phyloP scores from a whole-genome alignment of 2,329 filamentous ascomycete genomes.

The Clonostachys chloroleuca region DNA sequence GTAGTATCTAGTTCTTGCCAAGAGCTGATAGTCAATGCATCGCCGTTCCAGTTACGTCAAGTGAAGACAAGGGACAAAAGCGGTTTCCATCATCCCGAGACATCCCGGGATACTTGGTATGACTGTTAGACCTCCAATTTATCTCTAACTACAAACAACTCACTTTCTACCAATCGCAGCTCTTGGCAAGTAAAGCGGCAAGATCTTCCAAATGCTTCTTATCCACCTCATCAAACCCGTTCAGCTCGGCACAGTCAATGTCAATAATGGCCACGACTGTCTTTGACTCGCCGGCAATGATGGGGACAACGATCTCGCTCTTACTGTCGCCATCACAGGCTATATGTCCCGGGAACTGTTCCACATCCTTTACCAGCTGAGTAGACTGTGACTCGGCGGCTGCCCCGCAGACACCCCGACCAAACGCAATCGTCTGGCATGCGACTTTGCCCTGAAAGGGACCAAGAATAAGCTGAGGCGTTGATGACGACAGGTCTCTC shows the following conservation, averaged over 20 bases:
- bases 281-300: conserved; percentile 35
- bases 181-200: conserved; percentile 50
- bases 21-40: no score
- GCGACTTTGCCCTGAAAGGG: conserved; percentile 79
- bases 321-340: conserved; percentile 72
- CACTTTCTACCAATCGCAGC: conserved; percentile 58
- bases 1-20: no score
- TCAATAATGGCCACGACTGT: conserved; percentile 73
- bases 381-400: conserved; percentile 58
- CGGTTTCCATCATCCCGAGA: no score
- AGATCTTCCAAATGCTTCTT: conserved; percentile 61
- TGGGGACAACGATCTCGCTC: conserved; percentile 80
- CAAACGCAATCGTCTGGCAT: conserved; percentile 72
- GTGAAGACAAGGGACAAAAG: no score
- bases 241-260: conserved; percentile 64
- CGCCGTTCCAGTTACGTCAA: no score
- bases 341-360: conserved; percentile 74
- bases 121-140: no score
- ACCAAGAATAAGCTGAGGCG: conserved; percentile 63
- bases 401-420: conserved; percentile 70
- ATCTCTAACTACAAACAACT: not conserved
- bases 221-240: conserved; percentile 69
- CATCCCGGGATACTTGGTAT: not conserved
- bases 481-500: conserved; percentile 41
- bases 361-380: conserved; percentile 67